phyloP scores from a whole-genome alignment of 495 filamentous ascomycete genomes.

The Massariosphaeria phaeospora region DNA sequence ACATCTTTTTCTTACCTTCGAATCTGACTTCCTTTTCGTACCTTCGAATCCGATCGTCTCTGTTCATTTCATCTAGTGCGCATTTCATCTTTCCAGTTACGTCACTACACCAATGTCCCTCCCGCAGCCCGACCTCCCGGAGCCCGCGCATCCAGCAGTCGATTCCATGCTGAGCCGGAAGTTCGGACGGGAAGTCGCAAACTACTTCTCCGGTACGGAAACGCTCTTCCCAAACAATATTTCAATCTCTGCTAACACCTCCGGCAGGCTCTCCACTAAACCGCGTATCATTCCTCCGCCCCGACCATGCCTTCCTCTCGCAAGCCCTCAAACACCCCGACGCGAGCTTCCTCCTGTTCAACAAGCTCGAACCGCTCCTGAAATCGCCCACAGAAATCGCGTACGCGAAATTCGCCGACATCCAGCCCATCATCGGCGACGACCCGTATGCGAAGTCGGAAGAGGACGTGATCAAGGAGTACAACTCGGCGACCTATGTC shows the following conservation, averaged over 20 bases:
- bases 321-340: slow-evolving; percentile 66
- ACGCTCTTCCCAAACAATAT: too few species aligned
- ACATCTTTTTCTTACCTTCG: slow-evolving; percentile 3
- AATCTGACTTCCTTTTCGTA: background rate
- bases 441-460: slow-evolving; percentile 69
- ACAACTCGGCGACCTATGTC: slow-evolving; percentile 62
- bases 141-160: slow-evolving; percentile 58
- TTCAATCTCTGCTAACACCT: background rate
- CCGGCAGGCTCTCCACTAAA: slow-evolving; percentile 63
- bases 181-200: slow-evolving; percentile 85
- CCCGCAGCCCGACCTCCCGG: slow-evolving; percentile 43
- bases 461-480: slow-evolving; percentile 64
- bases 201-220: slow-evolving; percentile 84
- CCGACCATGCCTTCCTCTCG: slow-evolving; percentile 72
- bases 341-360: slow-evolving; percentile 69
- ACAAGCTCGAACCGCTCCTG: slow-evolving; percentile 71
- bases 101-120: slow-evolving; percentile 20
- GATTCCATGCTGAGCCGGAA: slow-evolving; percentile 81
- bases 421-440: slow-evolving; percentile 63
- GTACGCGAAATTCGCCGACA: slow-evolving; percentile 57
- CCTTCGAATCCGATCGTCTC: background rate
- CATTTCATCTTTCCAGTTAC: too few species aligned
- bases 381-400: slow-evolving; percentile 54
- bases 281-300: slow-evolving; percentile 79
- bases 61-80: too few species aligned